Evolutionary conservation across 805 yeast species (phyloP).

Genomic region (Cyberlindnera mississippiensis): DNA sequence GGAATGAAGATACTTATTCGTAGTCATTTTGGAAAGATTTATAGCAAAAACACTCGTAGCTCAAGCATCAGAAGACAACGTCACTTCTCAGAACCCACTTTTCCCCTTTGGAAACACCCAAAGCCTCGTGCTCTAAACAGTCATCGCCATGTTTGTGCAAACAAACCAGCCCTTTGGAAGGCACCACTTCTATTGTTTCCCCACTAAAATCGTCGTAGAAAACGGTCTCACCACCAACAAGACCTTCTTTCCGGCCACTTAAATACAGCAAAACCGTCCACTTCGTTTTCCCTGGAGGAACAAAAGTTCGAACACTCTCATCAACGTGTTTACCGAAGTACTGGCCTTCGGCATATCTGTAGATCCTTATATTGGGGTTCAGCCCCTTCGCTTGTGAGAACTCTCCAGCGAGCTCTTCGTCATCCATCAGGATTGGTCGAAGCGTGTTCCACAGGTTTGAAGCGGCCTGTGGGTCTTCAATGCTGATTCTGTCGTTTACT

Average conservation of each 20-base stretch:
- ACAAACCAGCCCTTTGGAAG: slow-evolving; percentile 51
- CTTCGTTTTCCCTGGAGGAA: slow-evolving; percentile 38
- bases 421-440: slow-evolving; percentile 28
- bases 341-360: slow-evolving; percentile 53
- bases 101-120: slow-evolving; percentile 44
- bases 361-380: slow-evolving; percentile 53
- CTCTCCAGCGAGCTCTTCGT: slow-evolving; percentile 28
- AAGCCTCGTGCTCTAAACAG: slow-evolving; percentile 58
- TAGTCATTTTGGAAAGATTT: too few species aligned
- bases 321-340: slow-evolving; percentile 60
- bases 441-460: slow-evolving; percentile 42
- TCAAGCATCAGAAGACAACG: slow-evolving; percentile 42
- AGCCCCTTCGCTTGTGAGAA: slow-evolving; percentile 43
- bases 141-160: slow-evolving; percentile 66
- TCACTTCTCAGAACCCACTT: slow-evolving; percentile 66
- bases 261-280: slow-evolving; percentile 61
- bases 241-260: slow-evolving; percentile 48
- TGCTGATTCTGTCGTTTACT: slow-evolving; percentile 46
- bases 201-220: slow-evolving; percentile 35
- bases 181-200: slow-evolving; percentile 38
- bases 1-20: too few species aligned
- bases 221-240: slow-evolving; percentile 57
- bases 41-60: too few species aligned
- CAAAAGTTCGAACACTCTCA: slow-evolving; percentile 41
- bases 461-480: slow-evolving; percentile 37